Percentiles rank a stretch among this genome's conserved stretches.
These are phyloP conservation scores for Aspergillus sparsus DNA, from an alignment of 495 filamentous ascomycete species.

Conservation along the genomic window DNA sequence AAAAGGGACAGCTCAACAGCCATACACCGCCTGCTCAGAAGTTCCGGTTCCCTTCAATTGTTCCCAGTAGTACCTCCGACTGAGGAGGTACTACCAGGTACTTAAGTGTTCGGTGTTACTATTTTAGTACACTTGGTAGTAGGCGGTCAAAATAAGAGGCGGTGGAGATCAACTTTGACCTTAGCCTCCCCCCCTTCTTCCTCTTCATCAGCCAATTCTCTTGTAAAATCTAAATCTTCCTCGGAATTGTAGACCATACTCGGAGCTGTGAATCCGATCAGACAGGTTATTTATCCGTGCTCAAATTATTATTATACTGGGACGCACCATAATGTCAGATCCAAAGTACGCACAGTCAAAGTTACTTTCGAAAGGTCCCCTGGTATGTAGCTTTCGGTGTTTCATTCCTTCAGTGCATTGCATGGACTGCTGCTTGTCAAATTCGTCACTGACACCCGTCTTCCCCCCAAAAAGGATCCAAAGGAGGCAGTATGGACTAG, in stretches of 20 bases:
- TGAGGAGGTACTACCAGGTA: not conserved
- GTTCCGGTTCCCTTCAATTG: too few species aligned
- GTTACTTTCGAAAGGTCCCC: conserved; percentile 22
- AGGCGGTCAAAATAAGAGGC: not conserved
- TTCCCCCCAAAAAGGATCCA: conserved; percentile 33
- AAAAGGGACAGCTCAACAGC: too few species aligned
- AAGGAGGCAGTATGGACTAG: conserved; percentile 74
- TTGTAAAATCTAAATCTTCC: not conserved
- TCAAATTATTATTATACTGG: conserved; percentile 1
- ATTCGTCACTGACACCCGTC: not conserved
- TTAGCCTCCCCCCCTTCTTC: not conserved
- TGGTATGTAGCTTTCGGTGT: conserved; percentile 19
- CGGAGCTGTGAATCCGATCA: not conserved
- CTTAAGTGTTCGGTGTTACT: not conserved
- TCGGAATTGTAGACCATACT: too few species aligned
- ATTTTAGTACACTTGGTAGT: not conserved
- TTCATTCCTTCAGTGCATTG: not conserved
- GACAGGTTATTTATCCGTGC: not conserved
- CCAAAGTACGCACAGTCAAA: conserved; percentile 20
- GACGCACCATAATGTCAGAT: conserved; percentile 12
- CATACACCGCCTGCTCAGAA: too few species aligned
- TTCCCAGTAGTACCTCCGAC: too few species aligned
- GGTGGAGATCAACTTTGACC: not conserved
- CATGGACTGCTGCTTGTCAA: not conserved
- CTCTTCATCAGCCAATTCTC: not conserved